A percentile compares a stretch with the other conserved stretches of the same genome.
phyloP scores from a whole-genome alignment of 768 basidiomycete genomes.

The Calocera viscosa region DNA sequence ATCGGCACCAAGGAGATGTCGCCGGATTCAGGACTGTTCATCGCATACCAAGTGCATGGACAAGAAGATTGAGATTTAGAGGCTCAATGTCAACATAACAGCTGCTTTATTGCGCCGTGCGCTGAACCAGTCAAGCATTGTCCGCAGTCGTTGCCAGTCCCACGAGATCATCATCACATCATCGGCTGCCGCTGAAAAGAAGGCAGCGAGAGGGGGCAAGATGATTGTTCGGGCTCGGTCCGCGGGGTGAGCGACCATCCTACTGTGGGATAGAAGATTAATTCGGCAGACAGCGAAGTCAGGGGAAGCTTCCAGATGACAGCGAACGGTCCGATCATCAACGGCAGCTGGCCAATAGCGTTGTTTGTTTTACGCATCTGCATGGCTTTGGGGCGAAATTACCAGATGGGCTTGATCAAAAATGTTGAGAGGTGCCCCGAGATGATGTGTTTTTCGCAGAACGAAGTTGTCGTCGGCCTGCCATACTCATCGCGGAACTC shows the following conservation, averaged over 20 bases:
- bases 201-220: neutral
- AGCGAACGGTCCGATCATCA: neutral
- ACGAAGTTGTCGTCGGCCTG: neutral
- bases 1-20: too few species aligned
- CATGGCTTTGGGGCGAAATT: neutral
- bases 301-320: conserved; percentile 2
- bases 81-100: too few species aligned
- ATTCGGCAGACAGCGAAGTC: neutral
- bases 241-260: neutral
- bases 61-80: too few species aligned
- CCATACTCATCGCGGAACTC: neutral
- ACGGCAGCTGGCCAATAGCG: neutral
- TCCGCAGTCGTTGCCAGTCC: neutral
- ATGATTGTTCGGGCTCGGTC: neutral
- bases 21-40: too few species aligned
- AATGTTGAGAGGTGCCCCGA: neutral
- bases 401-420: neutral
- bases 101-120: too few species aligned
- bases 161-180: neutral
- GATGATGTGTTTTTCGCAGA: neutral
- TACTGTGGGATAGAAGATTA: neutral
- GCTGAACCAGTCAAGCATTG: too few species aligned
- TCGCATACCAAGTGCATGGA: too few species aligned
- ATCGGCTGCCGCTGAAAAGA: conserved; percentile 2
- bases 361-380: neutral